A percentile compares a stretch with the other conserved stretches of the same genome.
Conservation (phyloP, 257 asterid species). For the Vinca minor region DNA sequence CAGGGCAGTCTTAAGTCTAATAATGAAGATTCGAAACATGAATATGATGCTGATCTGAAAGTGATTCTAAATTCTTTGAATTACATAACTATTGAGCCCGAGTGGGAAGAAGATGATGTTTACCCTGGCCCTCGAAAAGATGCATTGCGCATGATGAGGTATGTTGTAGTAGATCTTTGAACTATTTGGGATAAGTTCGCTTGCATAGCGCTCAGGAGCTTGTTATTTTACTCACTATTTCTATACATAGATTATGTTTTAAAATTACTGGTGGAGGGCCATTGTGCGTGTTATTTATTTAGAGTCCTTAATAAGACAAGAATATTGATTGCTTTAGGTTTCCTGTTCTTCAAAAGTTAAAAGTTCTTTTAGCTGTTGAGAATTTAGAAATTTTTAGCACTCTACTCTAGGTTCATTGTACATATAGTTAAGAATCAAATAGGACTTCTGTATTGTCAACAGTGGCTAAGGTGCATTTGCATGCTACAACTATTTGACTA, state of each 20-base stretch:
- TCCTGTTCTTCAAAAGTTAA: too few species aligned
- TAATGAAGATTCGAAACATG: constrained; percentile 13
- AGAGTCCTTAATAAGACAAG: too few species aligned
- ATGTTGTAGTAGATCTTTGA: constrained; percentile 3
- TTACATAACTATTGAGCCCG: constrained; percentile 52
- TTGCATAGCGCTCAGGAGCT: too few species aligned
- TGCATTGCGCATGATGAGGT: constrained; percentile 71
- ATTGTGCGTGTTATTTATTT: too few species aligned
- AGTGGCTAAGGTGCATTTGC: background rate
- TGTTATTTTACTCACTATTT: background rate
- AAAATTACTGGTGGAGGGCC: too few species aligned
- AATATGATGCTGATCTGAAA: constrained; percentile 8
- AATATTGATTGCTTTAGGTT: too few species aligned
- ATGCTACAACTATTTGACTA: background rate
- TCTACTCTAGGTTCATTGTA: too few species aligned
- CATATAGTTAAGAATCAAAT: background rate
- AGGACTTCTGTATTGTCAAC: background rate
- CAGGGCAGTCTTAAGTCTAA: constrained; percentile 12
- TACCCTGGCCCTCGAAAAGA: constrained; percentile 64
- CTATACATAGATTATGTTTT: background rate
- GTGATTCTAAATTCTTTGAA: constrained; percentile 18
- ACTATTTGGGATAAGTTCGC: too few species aligned
- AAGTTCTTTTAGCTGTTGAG: background rate
- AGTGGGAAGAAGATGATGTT: constrained; percentile 80
- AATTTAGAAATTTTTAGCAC: background rate